Evolutionary conservation across 257 asterid species (phyloP).

Genomic region (Solanum peruvianum): DNA sequence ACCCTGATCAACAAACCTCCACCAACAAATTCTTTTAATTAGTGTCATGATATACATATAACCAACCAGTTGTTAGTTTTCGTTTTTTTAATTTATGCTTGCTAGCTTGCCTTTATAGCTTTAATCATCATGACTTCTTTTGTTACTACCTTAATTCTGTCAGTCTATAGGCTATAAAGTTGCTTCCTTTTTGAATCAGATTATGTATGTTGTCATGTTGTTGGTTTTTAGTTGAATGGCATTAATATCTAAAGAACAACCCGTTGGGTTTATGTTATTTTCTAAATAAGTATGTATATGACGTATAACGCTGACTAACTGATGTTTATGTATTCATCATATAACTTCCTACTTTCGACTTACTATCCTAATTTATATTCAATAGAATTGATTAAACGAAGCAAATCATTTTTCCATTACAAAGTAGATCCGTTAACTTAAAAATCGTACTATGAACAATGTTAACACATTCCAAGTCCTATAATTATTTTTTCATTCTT

Average conservation of each 20-base stretch:
- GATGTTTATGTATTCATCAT: neutral
- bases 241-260: neutral
- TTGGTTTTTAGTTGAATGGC: neutral
- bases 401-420: neutral
- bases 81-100: slow-evolving; percentile 5
- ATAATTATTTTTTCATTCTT: neutral
- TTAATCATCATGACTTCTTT: neutral
- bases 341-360: neutral
- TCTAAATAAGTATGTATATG: neutral
- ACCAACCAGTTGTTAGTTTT: slow-evolving; percentile 2
- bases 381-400: neutral
- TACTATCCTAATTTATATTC: neutral
- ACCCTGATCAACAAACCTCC: neutral
- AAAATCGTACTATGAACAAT: neutral
- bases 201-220: neutral
- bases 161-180: neutral
- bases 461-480: neutral
- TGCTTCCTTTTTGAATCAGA: neutral
- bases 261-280: neutral
- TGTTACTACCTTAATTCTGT: neutral
- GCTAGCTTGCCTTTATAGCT: neutral
- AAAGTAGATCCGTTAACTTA: neutral
- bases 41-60: neutral
- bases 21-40: neutral
- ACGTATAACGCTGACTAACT: neutral